These are phyloP conservation scores for Fusarium nurragi DNA, from an alignment of 2,329 filamentous ascomycete species.

Conservation along the genomic window DNA sequence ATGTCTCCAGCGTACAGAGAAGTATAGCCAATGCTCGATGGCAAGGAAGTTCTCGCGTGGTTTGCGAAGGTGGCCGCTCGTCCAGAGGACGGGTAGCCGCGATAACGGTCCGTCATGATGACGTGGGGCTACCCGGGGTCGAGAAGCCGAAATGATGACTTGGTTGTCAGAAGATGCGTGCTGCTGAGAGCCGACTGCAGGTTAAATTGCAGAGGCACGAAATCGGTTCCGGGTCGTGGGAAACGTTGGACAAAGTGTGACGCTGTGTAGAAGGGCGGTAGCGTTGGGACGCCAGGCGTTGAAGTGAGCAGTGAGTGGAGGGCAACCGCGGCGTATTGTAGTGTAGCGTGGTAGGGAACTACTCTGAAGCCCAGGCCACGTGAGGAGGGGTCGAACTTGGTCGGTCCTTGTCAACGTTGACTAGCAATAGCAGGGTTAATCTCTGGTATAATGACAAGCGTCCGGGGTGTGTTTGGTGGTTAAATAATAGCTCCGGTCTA, in stretches of 20 bases:
- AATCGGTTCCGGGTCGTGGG: slow-evolving; percentile 14
- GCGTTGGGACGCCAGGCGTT: slow-evolving; percentile 18
- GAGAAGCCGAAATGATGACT: slow-evolving; percentile 5
- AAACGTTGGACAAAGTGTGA: slow-evolving; percentile 34
- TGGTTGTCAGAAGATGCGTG: slow-evolving; percentile 17
- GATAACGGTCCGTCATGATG: slow-evolving; percentile 61
- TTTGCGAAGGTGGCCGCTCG: slow-evolving; percentile 58
- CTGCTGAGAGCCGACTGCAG: slow-evolving; percentile 11
- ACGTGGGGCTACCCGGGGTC: slow-evolving; percentile 24
- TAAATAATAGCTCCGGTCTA: slow-evolving; percentile 6
- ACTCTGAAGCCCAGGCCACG: slow-evolving; percentile 37
- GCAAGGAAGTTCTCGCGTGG: slow-evolving; percentile 64
- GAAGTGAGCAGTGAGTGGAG: slow-evolving; percentile 31
- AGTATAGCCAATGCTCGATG: slow-evolving; percentile 60
- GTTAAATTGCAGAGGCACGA: slow-evolving; percentile 4
- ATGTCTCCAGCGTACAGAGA: slow-evolving; percentile 63
- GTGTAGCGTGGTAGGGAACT: slow-evolving; percentile 16
- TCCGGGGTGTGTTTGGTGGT: slow-evolving; percentile 19
- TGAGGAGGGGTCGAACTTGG: slow-evolving; percentile 43
- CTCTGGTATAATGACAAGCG: neutral
- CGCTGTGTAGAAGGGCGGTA: slow-evolving; percentile 27
- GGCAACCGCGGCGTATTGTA: slow-evolving; percentile 20
- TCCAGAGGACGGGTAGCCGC: slow-evolving; percentile 52
- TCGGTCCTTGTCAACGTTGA: slow-evolving; percentile 34
- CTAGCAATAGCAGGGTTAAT: slow-evolving; percentile 18